These are phyloP conservation scores for Lachancea nothofagi DNA, from an alignment of 805 yeast species.

Conservation along the genomic window DNA sequence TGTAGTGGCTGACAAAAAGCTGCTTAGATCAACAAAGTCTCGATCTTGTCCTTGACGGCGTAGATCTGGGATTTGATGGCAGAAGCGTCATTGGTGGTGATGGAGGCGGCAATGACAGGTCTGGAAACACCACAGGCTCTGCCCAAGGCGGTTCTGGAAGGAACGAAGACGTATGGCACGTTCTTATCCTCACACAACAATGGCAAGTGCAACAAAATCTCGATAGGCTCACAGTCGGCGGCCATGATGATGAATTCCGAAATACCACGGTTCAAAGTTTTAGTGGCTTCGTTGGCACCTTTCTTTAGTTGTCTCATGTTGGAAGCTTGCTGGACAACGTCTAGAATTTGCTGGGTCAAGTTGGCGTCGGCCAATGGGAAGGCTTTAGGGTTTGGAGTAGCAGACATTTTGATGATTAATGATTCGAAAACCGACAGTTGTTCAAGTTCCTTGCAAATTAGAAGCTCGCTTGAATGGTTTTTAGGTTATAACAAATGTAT, in stretches of 20 bases:
- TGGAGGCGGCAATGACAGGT: conserved; percentile 98
- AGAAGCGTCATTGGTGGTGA: conserved; percentile 97
- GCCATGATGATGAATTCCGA: conserved; percentile 99
- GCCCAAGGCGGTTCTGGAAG: conserved; percentile 97
- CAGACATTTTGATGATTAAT: conserved; percentile 49
- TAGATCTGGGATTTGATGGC: conserved; percentile 95
- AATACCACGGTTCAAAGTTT: conserved; percentile 98
- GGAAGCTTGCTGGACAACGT: conserved; percentile 96
- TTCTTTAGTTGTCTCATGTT: conserved; percentile 97
- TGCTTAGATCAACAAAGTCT: conserved; percentile 83
- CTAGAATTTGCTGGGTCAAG: conserved; percentile 92
- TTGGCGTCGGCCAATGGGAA: conserved; percentile 98
- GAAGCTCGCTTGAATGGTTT: conserved; percentile 36
- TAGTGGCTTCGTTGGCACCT: conserved; percentile 99
- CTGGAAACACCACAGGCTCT: conserved; percentile 99
- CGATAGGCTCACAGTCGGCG: conserved; percentile 99
- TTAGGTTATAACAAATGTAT: not conserved
- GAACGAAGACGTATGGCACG: conserved; percentile 98
- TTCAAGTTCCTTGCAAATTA: conserved; percentile 44
- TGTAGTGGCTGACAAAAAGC: no score
- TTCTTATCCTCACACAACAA: conserved; percentile 98
- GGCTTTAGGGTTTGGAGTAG: conserved; percentile 90
- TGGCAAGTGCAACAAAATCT: conserved; percentile 94
- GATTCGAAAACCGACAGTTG: not conserved
- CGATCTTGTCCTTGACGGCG: conserved; percentile 98